Evolutionary conservation across 768 basidiomycete species (phyloP), one percentile per base, ranked within the genome.

Genomic region (Candolleomyces eurysporus): DNA sequence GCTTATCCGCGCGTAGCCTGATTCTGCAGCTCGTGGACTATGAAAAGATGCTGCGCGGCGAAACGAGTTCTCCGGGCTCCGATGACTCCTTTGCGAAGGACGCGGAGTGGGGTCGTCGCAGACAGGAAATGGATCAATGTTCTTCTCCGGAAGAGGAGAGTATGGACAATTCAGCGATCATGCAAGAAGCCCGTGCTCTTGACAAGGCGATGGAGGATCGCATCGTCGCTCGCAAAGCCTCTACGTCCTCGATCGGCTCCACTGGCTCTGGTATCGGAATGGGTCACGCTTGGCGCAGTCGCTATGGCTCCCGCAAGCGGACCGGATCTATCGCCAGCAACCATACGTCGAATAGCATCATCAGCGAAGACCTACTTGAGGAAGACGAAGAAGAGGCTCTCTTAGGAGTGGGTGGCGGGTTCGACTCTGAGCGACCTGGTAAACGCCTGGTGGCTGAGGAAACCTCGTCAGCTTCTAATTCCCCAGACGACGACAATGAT

Each of bases 21-120:
- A 94, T 96, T 76, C 95, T 95, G 81, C 94, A 96, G 76, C 80
- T 96, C 49, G 79, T 94, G 68, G 94, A 96, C 72, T 96, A 95
- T 73, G 93, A 95, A 73, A 90, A 92, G 63, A 82, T 80, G 55
- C 76, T 92, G 59, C 84, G 82, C 66, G 75, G 80, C 46, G 81
- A 79, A 58, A 73, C 75, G 60, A 67, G 71, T 21, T 86, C 85
- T 5, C 82, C 82, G 54, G 79, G 74, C 49, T 90, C 85, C 48
- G 88, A 87, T 63, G 74, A 71, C 17, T 83, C 85, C 43, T 84
- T 83, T 26, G 73, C 77, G 32, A 85, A 87, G 26, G 89, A 90
- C 68, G 91, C 87, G 68, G 92, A 92, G 69, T 93, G 92, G 92
- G 82, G 85, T 58, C 87, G 90, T 48, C 82, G 81, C 57, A 83